phyloP scores from a whole-genome alignment of 2,329 filamentous ascomycete genomes.

The Pseudocercospora crystallina region DNA sequence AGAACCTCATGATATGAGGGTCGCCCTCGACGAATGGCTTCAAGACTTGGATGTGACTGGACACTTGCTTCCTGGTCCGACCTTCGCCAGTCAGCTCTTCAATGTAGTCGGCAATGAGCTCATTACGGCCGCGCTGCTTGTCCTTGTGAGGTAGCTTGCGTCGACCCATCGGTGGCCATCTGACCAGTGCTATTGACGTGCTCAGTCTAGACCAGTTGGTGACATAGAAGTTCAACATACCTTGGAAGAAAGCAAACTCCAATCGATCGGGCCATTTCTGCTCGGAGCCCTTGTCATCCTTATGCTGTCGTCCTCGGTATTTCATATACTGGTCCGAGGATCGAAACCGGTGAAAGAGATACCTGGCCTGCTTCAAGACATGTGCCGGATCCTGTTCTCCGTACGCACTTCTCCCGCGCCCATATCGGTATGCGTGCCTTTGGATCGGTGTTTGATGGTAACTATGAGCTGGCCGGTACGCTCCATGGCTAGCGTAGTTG shows the following conservation, averaged over 20 bases:
- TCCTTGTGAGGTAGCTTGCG: constrained; percentile 49
- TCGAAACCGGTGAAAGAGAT: constrained; percentile 31
- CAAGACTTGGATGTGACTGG: constrained; percentile 64
- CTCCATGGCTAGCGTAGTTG: constrained; percentile 11
- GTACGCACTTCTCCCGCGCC: constrained; percentile 6
- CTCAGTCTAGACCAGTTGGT: constrained; percentile 12
- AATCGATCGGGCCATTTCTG: constrained; percentile 50
- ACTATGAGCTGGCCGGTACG: constrained; percentile 14
- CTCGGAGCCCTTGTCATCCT: constrained; percentile 30
- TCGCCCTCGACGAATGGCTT: constrained; percentile 56
- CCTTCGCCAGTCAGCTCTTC: constrained; percentile 53
- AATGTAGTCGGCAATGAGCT: constrained; percentile 61
- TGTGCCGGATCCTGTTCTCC: constrained; percentile 14
- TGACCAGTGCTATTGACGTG: constrained; percentile 46
- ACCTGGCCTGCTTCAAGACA: constrained; percentile 23
- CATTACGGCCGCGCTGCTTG: constrained; percentile 60
- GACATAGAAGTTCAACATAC: constrained; percentile 28
- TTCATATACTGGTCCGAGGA: constrained; percentile 45
- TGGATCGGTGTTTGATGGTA: constrained; percentile 18
- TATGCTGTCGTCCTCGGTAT: constrained; percentile 45
- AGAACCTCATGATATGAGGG: constrained; percentile 47
- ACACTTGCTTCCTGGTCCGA: constrained; percentile 60
- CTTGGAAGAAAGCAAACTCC: constrained; percentile 50
- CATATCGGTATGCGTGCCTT: constrained; percentile 14
- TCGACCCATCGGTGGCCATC: constrained; percentile 59